Evolutionary conservation across 2,329 filamentous ascomycete genomes (phyloP).

Genomic region (Zarea fungicola): DNA sequence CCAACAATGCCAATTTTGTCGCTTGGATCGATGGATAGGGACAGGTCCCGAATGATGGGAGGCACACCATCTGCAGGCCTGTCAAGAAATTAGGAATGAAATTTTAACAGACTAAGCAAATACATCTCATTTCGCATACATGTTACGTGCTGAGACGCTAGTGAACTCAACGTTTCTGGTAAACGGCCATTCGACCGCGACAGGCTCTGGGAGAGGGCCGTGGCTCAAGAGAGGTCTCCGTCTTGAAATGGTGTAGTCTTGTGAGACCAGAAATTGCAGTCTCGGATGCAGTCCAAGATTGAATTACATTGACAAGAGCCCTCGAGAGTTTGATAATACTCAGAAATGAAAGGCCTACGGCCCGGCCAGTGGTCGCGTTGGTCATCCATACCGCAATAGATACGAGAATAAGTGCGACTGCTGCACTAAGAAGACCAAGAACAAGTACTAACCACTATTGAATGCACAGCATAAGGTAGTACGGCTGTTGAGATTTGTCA

Average conservation of each 20-base stretch:
- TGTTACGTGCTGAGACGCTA: background rate
- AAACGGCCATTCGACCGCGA: background rate
- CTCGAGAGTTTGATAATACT: background rate
- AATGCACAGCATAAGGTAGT: constrained; percentile 1
- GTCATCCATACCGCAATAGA: background rate
- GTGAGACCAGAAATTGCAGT: background rate
- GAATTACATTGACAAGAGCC: background rate
- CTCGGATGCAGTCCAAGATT: background rate
- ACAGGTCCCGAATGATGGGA: background rate
- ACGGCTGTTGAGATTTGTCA: background rate
- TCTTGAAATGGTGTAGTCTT: background rate
- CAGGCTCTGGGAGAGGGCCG: background rate
- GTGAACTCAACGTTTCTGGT: background rate
- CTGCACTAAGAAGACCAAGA: background rate
- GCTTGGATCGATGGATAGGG: background rate
- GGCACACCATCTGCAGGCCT: background rate
- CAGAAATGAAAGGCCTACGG: constrained; percentile 1
- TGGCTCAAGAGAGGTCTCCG: background rate
- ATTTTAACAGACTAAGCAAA: background rate
- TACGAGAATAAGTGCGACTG: background rate
- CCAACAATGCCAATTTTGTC: background rate
- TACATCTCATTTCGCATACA: background rate
- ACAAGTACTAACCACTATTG: constrained; percentile 1
- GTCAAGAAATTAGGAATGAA: background rate
- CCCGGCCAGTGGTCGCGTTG: background rate